Evolutionary conservation across 306 rosid genomes (phyloP).

Genomic region (Casuarina equisetifolia): DNA sequence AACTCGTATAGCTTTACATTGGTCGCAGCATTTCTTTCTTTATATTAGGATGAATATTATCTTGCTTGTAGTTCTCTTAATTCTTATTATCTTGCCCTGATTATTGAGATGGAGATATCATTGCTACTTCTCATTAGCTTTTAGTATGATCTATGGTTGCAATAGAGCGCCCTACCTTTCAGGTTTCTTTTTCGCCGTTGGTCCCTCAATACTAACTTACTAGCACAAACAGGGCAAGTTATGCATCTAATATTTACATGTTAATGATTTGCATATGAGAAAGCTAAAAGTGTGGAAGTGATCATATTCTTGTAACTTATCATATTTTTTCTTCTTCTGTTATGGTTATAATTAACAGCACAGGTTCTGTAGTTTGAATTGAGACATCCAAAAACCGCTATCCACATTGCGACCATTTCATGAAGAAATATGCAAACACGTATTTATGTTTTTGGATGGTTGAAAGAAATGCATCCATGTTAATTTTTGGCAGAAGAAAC

Average conservation of each 20-base stretch:
- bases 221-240: not conserved
- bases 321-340: not conserved
- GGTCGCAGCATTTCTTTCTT: not conserved
- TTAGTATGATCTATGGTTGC: not conserved
- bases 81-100: not conserved
- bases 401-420: not conserved
- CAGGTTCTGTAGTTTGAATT: not conserved
- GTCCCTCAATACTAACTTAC: not conserved
- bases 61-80: not conserved
- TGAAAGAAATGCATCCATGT: not conserved
- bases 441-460: not conserved
- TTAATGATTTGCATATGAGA: not conserved
- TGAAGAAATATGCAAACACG: not conserved
- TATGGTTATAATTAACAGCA: not conserved
- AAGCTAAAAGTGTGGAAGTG: not conserved
- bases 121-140: not conserved
- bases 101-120: not conserved
- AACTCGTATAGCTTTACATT: not conserved
- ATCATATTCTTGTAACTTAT: not conserved
- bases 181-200: no score
- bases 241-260: not conserved
- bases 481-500: not conserved
- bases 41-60: conserved; percentile 8
- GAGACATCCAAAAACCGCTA: not conserved
- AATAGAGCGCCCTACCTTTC: no score